Evolutionary conservation across 1,284 basidiomycete genomes (phyloP).

Genomic region (Leccinum fuscescens): DNA sequence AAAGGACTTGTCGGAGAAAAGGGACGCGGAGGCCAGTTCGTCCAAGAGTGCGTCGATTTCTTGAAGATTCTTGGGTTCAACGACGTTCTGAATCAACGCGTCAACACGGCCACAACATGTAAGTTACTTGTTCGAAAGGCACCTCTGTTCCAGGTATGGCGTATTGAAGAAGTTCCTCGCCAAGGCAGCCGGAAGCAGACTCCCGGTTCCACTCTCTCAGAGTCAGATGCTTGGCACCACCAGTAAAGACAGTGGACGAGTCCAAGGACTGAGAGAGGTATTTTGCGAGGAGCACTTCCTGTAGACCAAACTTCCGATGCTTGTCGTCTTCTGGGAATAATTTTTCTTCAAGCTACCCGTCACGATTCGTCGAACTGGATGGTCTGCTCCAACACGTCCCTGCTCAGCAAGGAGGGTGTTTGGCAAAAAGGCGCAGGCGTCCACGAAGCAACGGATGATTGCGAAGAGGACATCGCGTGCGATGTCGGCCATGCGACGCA

Average conservation of each 20-base stretch:
- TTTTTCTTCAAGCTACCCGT: too few species aligned
- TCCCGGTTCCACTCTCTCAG: conserved; percentile 52
- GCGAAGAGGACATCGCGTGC: conserved; percentile 38
- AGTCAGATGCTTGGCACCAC: conserved; percentile 13
- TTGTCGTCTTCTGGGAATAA: too few species aligned
- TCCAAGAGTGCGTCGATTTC: conserved; percentile 67
- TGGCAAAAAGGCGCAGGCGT: too few species aligned
- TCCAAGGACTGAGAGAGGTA: conserved; percentile 40
- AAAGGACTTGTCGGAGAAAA: conserved; percentile 49
- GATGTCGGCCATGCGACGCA: conserved; percentile 54
- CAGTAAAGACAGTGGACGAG: conserved; percentile 34
- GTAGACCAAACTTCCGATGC: background rate
- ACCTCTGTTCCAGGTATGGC: conserved; percentile 22
- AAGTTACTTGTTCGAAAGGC: background rate
- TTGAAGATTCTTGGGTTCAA: conserved; percentile 39
- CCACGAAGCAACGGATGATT: too few species aligned
- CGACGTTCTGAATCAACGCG: conserved; percentile 18
- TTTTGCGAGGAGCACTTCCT: conserved; percentile 64
- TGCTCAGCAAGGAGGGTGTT: too few species aligned
- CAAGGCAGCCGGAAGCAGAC: conserved; percentile 64
- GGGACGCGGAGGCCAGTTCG: conserved; percentile 57
- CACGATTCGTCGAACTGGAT: too few species aligned
- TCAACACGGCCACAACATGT: conserved; percentile 9
- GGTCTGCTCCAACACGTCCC: too few species aligned
- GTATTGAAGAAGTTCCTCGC: conserved; percentile 42